Base-by-base conservation (phyloP, 192 early-diverging fungal genomes). In the Phlyctochytrium planicorne region DNA sequence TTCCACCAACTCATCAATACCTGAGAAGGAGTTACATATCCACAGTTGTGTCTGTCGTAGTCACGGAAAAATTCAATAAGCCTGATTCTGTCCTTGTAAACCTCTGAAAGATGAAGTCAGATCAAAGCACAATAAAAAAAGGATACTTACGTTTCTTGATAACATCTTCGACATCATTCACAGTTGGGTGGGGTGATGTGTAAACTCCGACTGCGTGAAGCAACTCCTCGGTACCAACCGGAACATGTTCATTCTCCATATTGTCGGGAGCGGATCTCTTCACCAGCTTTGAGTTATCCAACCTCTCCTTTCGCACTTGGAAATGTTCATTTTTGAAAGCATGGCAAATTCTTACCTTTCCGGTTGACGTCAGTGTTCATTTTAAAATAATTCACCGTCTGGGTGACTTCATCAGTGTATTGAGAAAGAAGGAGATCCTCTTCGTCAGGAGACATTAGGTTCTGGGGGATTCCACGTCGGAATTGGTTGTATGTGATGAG, bases 351-450 rank as follows among this genome's bases (percentile, higher is more conserved):
- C 66, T 16, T 56, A 82, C 80, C 72, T 71, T 79, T 83, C 2
- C 84, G 66, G 56, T 82, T 86, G 2, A 83, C 80, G 53, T 86
- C 82, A 3, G 80, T 81, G 52, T 86, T 82, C 35, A 86, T 67
- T 53, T 86, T 86, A 65, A 86, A 84, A 64, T 86, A 86, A 68
- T 86, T 86, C 33, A 86, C 82, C 30, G 75, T 79, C 0, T 57
- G 66, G 20, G 75, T 78, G 3, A 71, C 56, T 12, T 71, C 62
- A 53, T 72, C 78, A 23, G 73, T 71, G 59, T 82, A 86, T 52
- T 71, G 73, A 17, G 36, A 40, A 12, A 85, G 40, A 25, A 85
- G 56, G 20, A 81, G 29, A 30, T 85, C 83, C 37, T 83, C 73
- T 68, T 85, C 83, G 50, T 80, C 70, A 33, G 59, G 40, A 23